Evolutionary conservation across 108 stramenopile species (phyloP), one percentile per base, ranked within the genome.

Genomic region (Nannochloropsis salina): DNA sequence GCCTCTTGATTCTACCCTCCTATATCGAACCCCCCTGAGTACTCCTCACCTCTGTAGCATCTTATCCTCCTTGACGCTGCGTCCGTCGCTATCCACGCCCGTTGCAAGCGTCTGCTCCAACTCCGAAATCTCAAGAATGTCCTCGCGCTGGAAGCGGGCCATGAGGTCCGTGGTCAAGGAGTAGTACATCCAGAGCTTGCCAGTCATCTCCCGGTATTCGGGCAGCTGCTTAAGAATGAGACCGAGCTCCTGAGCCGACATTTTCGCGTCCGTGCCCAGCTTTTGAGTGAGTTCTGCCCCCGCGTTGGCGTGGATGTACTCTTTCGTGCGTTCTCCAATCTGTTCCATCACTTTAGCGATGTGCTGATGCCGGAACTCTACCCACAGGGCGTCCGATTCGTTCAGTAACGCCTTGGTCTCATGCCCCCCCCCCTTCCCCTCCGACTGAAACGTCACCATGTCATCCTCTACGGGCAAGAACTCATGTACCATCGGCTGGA

Each of bases 401-500:
- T 95, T 96, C 22, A 99, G 89, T 15, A 99, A 18, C 15, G 89
- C 91, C 42, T 91, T 88, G 41, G 79, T 61, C 15, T 85, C 42
- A 21, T 43, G 43, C 21, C 83, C 18, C 45, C 41, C 83, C 43
- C 43, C 83, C 10, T 83, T 83, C 61, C 61, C 61, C 61, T 74
- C 61, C 61, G 61, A 74, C 61, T 74, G 61, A 74, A 74, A 74
- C 15, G 61, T 74, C 15, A 74, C n/a, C 61, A 74, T 74, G 0
- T 74, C 61, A 74, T 74, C 96, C 31, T 95, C 90, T 41, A 97
- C 89, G 9, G 51, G 83, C 20, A 99, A 93, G 85, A 98, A 88
- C 84, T 99, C 98, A 74, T 98, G 94, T 41, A 98, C 96, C 94
- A 99, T 94, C 15, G 97, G 93, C 92, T 99, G 97, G 88, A 98